phyloP scores from a whole-genome alignment of 2,329 filamentous ascomycete species.

The Diaporthe humulicola region DNA sequence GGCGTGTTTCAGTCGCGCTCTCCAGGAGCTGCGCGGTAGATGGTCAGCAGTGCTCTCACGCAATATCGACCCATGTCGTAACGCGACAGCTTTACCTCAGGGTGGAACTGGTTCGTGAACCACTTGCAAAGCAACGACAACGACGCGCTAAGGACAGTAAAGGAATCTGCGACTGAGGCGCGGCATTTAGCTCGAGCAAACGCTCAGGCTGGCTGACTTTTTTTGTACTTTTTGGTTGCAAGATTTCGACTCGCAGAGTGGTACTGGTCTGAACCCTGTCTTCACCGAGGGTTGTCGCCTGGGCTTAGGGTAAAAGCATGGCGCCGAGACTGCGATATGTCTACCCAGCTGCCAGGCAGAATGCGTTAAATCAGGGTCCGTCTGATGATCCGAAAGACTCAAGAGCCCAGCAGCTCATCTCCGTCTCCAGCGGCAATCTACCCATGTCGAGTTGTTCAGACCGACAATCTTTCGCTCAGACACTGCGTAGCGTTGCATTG shows the following conservation, averaged over 20 bases:
- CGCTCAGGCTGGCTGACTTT: neutral
- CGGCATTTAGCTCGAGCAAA: neutral
- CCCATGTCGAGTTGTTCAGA: conserved; percentile 26
- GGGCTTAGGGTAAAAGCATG: conserved; percentile 1
- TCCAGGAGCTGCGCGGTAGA: neutral
- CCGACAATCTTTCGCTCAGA: conserved; percentile 29
- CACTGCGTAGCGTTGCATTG: conserved; percentile 16
- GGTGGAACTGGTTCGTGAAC: neutral
- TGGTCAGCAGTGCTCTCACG: neutral
- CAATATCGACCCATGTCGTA: conserved; percentile 4
- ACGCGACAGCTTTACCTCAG: neutral
- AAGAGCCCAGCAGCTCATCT: conserved; percentile 21
- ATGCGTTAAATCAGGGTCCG: conserved; percentile 14
- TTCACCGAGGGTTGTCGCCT: neutral
- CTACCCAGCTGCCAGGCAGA: neutral
- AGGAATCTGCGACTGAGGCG: neutral
- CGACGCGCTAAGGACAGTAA: neutral
- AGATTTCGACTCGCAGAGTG: neutral
- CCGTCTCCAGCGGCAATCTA: conserved; percentile 29
- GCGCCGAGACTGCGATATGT: neutral
- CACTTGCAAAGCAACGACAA: neutral
- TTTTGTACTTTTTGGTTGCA: too few species aligned
- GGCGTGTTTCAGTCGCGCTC: conserved; percentile 6
- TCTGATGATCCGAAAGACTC: neutral
- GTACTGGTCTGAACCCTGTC: conserved; percentile 1